phyloP scores from a whole-genome alignment of 768 basidiomycete genomes.

The Suillus spraguei region DNA sequence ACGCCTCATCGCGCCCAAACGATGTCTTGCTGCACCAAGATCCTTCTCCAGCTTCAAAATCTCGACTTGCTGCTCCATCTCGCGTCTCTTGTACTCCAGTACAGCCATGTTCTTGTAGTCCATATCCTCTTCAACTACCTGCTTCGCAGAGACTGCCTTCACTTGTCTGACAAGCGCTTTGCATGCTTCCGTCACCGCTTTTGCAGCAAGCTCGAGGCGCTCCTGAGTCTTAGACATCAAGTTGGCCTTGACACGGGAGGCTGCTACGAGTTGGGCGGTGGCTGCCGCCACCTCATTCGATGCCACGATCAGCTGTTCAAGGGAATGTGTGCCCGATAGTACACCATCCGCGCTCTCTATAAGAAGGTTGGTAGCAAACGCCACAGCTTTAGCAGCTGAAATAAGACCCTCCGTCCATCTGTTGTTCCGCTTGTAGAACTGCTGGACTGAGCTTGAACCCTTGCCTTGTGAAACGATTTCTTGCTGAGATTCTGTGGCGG shows the following conservation, averaged over 20 bases:
- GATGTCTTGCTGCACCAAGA: constrained; percentile 81
- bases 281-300: constrained; percentile 98
- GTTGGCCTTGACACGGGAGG: constrained; percentile 96
- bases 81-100: constrained; percentile 93
- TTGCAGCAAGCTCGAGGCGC: constrained; percentile 92
- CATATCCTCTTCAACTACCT: constrained; percentile 76
- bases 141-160: constrained; percentile 89
- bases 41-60: constrained; percentile 97
- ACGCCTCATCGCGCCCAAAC: constrained; percentile 81
- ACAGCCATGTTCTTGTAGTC: constrained; percentile 90
- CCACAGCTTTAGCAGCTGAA: constrained; percentile 96
- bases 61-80: constrained; percentile 99
- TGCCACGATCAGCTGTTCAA: constrained; percentile 99
- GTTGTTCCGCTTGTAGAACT: constrained; percentile 99
- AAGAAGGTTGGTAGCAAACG: constrained; percentile 91
- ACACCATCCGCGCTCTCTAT: constrained; percentile 99
- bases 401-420: constrained; percentile 99
- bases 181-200: constrained; percentile 97
- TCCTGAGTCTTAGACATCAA: constrained; percentile 99
- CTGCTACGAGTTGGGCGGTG: constrained; percentile 97
- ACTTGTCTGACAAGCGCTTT: constrained; percentile 96
- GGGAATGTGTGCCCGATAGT: constrained; percentile 91
- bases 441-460: constrained; percentile 89
- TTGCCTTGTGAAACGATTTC: constrained; percentile 97
- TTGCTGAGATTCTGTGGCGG: constrained; percentile 96